Evolutionary conservation across 2,329 filamentous ascomycete species (phyloP).

Genomic region (Alternaria brassicae): DNA sequence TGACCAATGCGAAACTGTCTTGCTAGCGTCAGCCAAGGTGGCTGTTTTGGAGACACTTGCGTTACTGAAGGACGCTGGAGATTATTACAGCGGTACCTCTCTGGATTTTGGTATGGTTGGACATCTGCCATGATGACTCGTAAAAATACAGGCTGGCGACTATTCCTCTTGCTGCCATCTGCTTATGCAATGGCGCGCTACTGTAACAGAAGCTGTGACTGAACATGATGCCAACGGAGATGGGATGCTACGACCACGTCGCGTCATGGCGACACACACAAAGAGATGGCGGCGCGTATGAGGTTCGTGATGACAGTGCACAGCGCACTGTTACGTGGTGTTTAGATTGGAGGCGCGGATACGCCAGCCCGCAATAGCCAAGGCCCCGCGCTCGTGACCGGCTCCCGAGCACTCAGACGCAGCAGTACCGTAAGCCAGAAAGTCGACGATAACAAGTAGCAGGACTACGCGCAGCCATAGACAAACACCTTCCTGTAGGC

Average conservation of each 20-base stretch:
- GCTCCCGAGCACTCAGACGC: slow-evolving; percentile 1
- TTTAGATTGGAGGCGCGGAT: slow-evolving; percentile 6
- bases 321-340: slow-evolving; percentile 7
- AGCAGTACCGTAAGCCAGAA: not conserved
- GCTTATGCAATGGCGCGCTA: too few species aligned
- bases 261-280: not conserved
- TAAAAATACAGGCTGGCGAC: not conserved
- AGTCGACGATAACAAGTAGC: slow-evolving; percentile 4
- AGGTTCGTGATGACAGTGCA: too few species aligned
- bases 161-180: not conserved
- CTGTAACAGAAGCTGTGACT: too few species aligned
- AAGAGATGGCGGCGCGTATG: too few species aligned
- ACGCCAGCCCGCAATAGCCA: slow-evolving; percentile 3
- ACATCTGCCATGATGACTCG: too few species aligned
- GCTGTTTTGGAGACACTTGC: not conserved
- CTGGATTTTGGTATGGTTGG: not conserved
- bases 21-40: not conserved
- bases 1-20: not conserved
- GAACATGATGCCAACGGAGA: too few species aligned
- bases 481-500: slow-evolving; percentile 20
- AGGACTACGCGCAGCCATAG: slow-evolving; percentile 6
- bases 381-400: slow-evolving; percentile 18
- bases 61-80: not conserved
- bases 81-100: not conserved
- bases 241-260: too few species aligned